Evolutionary conservation across 768 basidiomycete species (phyloP).

Genomic region (Nevesoporus exiguus): DNA sequence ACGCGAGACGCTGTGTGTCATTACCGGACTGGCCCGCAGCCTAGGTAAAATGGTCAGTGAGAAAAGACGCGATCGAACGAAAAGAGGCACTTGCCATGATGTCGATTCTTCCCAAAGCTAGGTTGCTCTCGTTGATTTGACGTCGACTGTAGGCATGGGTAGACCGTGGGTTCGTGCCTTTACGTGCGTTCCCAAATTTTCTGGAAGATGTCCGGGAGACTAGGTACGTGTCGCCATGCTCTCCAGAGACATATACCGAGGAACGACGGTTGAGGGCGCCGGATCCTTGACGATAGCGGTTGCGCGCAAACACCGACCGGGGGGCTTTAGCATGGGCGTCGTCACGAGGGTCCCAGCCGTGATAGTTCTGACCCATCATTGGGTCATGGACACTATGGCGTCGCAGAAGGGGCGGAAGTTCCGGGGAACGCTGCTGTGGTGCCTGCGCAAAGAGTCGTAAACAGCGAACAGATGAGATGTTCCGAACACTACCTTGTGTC

Average conservation of each 20-base stretch:
- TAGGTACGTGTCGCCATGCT: conserved; percentile 27
- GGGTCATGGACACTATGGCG: conserved; percentile 6
- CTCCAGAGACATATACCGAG: conserved; percentile 22
- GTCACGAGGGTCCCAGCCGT: background rate
- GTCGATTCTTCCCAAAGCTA: conserved; percentile 43
- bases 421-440: background rate
- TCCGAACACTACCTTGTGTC: conserved; percentile 4
- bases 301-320: conserved; percentile 20
- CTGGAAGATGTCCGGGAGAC: conserved; percentile 16
- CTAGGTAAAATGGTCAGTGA: conserved; percentile 2
- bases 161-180: background rate
- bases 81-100: conserved; percentile 41
- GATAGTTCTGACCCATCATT: background rate
- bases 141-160: conserved; percentile 5
- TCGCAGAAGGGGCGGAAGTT: conserved; percentile 18
- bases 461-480: background rate
- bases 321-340: conserved; percentile 6
- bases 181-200: background rate
- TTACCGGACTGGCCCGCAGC: conserved; percentile 1
- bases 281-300: conserved; percentile 15
- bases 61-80: conserved; percentile 2
- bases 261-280: conserved; percentile 14
- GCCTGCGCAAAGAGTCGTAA: background rate
- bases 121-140: conserved; percentile 14
- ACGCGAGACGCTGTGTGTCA: conserved; percentile 19